These are phyloP conservation scores for Monilinia fructigena DNA, from an alignment of 2,329 filamentous ascomycete genomes.

Conservation along the genomic window DNA sequence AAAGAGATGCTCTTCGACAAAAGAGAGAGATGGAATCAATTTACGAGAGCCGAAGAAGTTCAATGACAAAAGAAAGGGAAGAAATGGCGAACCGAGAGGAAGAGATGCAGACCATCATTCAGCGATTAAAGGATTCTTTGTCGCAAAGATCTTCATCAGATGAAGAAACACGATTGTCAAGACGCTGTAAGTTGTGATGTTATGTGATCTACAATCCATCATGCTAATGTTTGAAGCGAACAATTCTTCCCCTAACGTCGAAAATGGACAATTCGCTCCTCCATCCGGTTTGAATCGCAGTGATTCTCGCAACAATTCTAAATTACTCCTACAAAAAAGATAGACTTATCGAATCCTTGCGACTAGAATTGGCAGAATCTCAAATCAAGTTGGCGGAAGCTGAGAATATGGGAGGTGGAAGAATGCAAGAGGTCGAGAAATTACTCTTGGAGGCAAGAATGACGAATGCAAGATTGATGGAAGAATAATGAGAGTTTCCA, in stretches of 20 bases:
- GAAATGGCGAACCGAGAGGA: conserved; percentile 81
- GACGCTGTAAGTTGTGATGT: conserved; percentile 52
- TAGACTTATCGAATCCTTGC: conserved; percentile 88
- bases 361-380: conserved; percentile 88
- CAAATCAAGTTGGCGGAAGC: conserved; percentile 95
- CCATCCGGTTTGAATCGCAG: conserved; percentile 81
- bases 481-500: conserved; percentile 99
- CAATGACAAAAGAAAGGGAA: conserved; percentile 88
- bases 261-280: conserved; percentile 79
- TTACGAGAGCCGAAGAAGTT: conserved; percentile 86
- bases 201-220: not conserved
- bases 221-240: conserved; percentile 37
- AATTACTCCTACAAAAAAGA: conserved; percentile 94
- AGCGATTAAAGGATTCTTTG: conserved; percentile 85
- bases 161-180: conserved; percentile 55
- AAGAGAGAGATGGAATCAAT: conserved; percentile 89
- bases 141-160: conserved; percentile 65
- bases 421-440: conserved; percentile 85
- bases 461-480: conserved; percentile 93
- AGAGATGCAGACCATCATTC: conserved; percentile 86
- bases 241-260: conserved; percentile 66
- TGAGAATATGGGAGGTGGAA: conserved; percentile 86
- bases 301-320: conserved; percentile 86
- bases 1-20: conserved; percentile 80
- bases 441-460: conserved; percentile 88